Evolutionary conservation across 768 basidiomycete genomes (phyloP), one percentile per base, ranked within the genome.

Genomic region (Panaeolus papilionaceus): DNA sequence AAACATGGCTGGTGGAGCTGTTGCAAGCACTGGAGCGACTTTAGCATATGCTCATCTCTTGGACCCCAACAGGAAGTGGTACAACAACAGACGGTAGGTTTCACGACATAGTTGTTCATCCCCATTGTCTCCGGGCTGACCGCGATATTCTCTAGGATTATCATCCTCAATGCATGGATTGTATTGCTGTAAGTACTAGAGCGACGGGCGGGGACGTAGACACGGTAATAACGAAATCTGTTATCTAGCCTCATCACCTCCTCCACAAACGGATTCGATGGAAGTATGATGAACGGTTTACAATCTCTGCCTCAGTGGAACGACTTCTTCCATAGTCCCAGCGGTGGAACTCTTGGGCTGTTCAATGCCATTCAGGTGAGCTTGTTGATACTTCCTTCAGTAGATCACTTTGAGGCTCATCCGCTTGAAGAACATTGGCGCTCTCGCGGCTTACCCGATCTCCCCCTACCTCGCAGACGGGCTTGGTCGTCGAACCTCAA

Each of bases 221-320:
- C 11, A 23, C n/a, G 4, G 1, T 2, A 8, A 49, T 8, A 23
- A 14, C 20, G 7, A 23, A 18, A 23, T 23, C 8, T 9, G 7
- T 49, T 23, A 20, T 49, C 26, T 16, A 58, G 54, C 88, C 86
- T 92, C 70, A 90, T 92, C 74, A 92, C 91, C 12, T 91, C 91
- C 20, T 90, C 89, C 10, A 91, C 88, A 61, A 91, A 88, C 75
- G 92, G 91, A 63, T 92, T 89, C 74, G 92, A 92, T 73, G 90
- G 90, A 67, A 88, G 86, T 75, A 87, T 92, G 87, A 91, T 92
- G 91, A 92, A 93, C 77, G 90, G 89, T 76, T 81, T 94, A 49
- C 92, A 94, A 77, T 85, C 86, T 58, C 81, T 93, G 68, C 66
- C 73, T 20, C 86, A 89, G 69, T 94, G 92, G 92, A 76, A 82